Evolutionary conservation across 2,329 filamentous ascomycete species (phyloP).

Genomic region (Sporothrix globosa): DNA sequence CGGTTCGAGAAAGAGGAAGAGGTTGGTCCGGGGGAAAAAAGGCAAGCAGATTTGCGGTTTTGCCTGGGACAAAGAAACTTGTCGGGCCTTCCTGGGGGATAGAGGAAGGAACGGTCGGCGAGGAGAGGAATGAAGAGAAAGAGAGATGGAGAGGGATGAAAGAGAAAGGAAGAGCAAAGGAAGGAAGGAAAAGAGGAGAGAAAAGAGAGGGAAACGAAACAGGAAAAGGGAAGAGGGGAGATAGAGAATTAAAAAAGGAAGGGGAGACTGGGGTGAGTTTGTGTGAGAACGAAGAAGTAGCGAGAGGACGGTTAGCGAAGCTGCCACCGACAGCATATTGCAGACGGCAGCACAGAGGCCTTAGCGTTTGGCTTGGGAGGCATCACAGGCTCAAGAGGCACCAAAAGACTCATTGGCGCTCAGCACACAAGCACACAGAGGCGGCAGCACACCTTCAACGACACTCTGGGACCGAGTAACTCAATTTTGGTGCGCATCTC

Average conservation of each 20-base stretch:
- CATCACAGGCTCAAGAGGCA: background rate
- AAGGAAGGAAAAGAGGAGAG: constrained; percentile 11
- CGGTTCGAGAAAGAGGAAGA: constrained; percentile 22
- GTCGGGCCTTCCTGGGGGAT: constrained; percentile 23
- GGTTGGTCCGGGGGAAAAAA: constrained; percentile 1
- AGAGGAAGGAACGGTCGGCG: constrained; percentile 28
- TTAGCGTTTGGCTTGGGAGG: background rate
- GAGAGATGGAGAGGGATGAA: constrained; percentile 21
- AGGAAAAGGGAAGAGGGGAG: constrained; percentile 38
- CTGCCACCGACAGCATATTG: constrained; percentile 15
- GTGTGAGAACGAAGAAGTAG: constrained; percentile 40
- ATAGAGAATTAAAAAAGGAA: constrained; percentile 41
- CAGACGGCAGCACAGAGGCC: constrained; percentile 14
- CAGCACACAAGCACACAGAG: constrained; percentile 9
- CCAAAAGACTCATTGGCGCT: background rate
- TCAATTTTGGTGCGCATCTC: constrained; percentile 46
- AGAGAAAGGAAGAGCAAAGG: constrained; percentile 8
- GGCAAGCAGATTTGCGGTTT: constrained; percentile 13
- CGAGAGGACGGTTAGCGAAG: constrained; percentile 36
- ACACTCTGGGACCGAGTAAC: constrained; percentile 24
- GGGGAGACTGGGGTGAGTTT: constrained; percentile 25
- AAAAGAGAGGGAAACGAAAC: constrained; percentile 20
- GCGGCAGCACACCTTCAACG: background rate
- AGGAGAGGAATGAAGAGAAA: constrained; percentile 20
- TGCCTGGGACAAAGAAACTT: constrained; percentile 18